Evolutionary conservation across 345 rosid genomes (phyloP), one percentile per base, ranked within the genome.

Genomic region (Citrus mangshanensis): DNA sequence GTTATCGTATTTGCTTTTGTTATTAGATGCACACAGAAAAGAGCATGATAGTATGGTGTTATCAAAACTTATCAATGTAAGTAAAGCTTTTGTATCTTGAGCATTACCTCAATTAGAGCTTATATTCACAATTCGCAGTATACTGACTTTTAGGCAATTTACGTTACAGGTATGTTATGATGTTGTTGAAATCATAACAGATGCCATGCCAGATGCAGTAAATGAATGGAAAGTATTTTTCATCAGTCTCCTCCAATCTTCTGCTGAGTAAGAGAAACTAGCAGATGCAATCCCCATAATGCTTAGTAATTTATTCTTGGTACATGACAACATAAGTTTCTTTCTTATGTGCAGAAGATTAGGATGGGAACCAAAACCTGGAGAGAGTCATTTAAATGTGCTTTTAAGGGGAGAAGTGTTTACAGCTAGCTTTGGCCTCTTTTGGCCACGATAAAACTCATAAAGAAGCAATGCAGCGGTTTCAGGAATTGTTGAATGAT

Each of bases 351-450:
- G 63, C 79, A 86, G 87, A 66, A 80, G 69, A 72, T 75, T 87
- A 79, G 78, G 86, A 4, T 85, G 83, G 88, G 85, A 85, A 61
- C 25, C 82, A 10, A 72, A 76, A 21, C 55, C 84, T 5, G 82
- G 85, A 55, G 85, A 87, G 77, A 75, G 82, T 65, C 88, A 85
- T 72, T 72, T 78, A 22, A 70, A 83, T 73, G 84, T 78, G 2
- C 67, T 85, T 61, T 75, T 84, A 60, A 81, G 88, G 62, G 89
- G 85, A 67, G 80, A 83, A 81, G 74, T 83, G 37, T 18, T 79
- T 28, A 38, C 2, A 10, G 84, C 88, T 25, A 10, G 84, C 88
- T 25, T 77, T 87, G 79, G 88, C 85, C 38, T 30, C 46, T 46
- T 77, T 70, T 46, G 89, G 67, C 64, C 83, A 83, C 22, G 69